Conservation (phyloP, 108 stramenopile species). For the Skeletonema marinoi region DNA sequence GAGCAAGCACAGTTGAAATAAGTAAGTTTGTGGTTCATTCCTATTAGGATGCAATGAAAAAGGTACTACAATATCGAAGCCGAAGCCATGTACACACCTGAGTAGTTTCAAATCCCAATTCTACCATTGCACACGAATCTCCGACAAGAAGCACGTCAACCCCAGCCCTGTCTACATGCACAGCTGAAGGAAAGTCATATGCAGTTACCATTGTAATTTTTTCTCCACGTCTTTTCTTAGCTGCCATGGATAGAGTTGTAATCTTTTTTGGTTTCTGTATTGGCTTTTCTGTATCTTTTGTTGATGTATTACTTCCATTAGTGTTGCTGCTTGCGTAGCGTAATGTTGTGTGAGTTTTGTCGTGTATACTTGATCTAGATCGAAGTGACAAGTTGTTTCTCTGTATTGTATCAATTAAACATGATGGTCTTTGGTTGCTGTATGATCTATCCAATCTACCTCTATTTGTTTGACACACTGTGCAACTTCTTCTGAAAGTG, state of each 20-base stretch:
- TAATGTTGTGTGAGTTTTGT: neutral
- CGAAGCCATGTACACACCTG: slow-evolving; percentile 47
- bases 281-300: neutral
- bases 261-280: slow-evolving; percentile 29
- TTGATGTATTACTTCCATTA: neutral
- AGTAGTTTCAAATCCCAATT: slow-evolving; percentile 95
- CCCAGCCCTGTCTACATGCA: slow-evolving; percentile 96
- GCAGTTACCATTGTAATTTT: slow-evolving; percentile 97
- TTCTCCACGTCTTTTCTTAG: slow-evolving; percentile 77
- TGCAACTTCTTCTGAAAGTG: neutral
- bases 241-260: slow-evolving; percentile 67
- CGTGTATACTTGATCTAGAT: neutral
- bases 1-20: neutral
- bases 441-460: neutral
- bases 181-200: slow-evolving; percentile 97
- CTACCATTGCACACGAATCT: slow-evolving; percentile 94
- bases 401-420: neutral
- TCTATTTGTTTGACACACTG: neutral
- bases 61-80: neutral
- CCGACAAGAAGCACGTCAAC: slow-evolving; percentile 94
- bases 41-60: neutral
- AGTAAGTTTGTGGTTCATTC: neutral
- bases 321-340: neutral
- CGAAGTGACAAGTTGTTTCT: neutral
- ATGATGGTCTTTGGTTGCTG: neutral